A percentile compares a stretch with the other conserved stretches of the same genome.
phyloP scores from a whole-genome alignment of 257 asterid species.

The Rehmannia glutinosa region DNA sequence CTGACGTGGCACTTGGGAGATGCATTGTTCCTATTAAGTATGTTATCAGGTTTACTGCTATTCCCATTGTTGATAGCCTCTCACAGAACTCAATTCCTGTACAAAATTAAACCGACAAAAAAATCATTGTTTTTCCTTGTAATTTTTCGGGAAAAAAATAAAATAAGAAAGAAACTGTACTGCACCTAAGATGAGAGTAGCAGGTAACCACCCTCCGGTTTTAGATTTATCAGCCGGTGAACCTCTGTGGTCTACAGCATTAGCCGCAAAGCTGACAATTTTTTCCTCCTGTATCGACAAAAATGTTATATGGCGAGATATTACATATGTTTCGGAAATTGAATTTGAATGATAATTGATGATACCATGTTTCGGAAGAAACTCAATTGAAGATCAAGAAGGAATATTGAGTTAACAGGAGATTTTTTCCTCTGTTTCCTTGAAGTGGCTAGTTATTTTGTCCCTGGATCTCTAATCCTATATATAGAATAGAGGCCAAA shows the following conservation, averaged over 20 bases:
- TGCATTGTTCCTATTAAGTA: conserved; percentile 42
- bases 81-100: conserved; percentile 37
- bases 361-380: background rate
- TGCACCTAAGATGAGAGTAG: conserved; percentile 37
- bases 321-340: background rate
- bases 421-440: background rate
- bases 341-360: background rate
- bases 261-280: background rate
- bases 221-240: conserved; percentile 29
- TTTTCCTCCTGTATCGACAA: too few species aligned
- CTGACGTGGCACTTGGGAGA: conserved; percentile 39
- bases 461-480: background rate
- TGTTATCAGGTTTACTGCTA: conserved; percentile 43
- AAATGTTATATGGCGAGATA: background rate
- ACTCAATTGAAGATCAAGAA: background rate
- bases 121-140: too few species aligned
- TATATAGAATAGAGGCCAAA: conserved; percentile 1
- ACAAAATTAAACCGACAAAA: background rate
- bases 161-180: background rate
- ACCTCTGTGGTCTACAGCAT: conserved; percentile 33
- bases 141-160: too few species aligned
- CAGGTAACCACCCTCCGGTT: conserved; percentile 41
- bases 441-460: background rate
- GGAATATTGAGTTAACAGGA: background rate
- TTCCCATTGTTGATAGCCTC: conserved; percentile 45